phyloP scores from a whole-genome alignment of 768 basidiomycete genomes.

The Pluteus cervinus region DNA sequence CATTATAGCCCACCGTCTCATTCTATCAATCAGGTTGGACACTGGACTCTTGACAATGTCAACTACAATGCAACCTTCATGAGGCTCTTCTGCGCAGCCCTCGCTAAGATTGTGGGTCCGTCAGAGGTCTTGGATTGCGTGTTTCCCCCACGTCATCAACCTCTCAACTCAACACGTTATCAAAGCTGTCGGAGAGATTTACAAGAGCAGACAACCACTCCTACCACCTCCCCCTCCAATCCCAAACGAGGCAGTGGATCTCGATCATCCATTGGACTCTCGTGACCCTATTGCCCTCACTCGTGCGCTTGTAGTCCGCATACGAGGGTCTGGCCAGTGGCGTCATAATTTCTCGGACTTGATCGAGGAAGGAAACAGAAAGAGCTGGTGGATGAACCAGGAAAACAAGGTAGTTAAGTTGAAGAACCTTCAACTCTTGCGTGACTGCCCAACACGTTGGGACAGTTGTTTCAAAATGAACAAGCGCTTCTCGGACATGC shows the following conservation, averaged over 20 bases:
- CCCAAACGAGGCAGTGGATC: too few relatives aligned
- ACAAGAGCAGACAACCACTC: too few relatives aligned
- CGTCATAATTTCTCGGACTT: background rate
- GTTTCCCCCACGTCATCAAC: slow-evolving; percentile 8
- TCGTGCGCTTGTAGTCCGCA: too few relatives aligned
- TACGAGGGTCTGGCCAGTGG: slow-evolving; percentile 1
- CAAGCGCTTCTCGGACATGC: background rate
- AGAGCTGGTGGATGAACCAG: background rate
- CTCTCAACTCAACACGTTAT: background rate
- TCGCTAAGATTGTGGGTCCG: too few relatives aligned
- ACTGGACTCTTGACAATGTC: background rate
- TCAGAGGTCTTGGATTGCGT: slow-evolving; percentile 1
- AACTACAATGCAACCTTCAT: slow-evolving; percentile 1
- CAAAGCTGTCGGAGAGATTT: too few relatives aligned
- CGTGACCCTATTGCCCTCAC: too few relatives aligned
- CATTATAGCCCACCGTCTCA: background rate
- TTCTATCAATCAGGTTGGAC: background rate
- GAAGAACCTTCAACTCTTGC: slow-evolving; percentile 2
- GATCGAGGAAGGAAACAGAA: background rate
- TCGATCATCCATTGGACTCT: too few relatives aligned
- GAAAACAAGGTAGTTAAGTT: background rate
- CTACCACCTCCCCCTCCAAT: too few relatives aligned
- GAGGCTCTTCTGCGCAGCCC: background rate
- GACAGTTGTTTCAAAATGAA: slow-evolving; percentile 3
- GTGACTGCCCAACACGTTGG: slow-evolving; percentile 4